Evolutionary conservation across 371 early-diverging fungal species (phyloP), one percentile per base, ranked within the genome.

Genomic region (Chytridium lagenaria): DNA sequence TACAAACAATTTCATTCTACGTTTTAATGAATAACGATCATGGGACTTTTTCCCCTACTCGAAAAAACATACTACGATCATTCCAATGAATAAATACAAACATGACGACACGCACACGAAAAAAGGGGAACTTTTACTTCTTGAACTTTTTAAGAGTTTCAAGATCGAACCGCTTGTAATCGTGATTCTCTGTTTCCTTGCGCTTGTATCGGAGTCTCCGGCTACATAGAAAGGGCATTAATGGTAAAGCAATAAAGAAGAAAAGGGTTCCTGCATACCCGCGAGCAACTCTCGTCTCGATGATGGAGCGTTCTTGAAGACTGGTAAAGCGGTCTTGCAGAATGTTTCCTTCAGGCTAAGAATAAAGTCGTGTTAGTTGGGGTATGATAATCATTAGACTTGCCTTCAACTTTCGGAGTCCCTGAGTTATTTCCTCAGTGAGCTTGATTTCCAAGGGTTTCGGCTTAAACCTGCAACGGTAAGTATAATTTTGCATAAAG

Each of bases 331-430:
- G 86, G 74, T 96, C 96, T 40, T 83, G 81, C 74, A 95, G 88
- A 68, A 93, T 75, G 70, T 90, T 95, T 63, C 95, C 93, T 85
- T 96, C 96, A 23, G 97, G 95, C 90, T 93, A 80, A 72, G 12
- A 52, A 10, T 7, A 83, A 22, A 68, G 64, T 51, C 33, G 68
- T 37, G 28, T 66, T 30, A 38, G 66, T 40, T 40, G 16, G n/a
- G 1, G n/a, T 76, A 80, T 87, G 75, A 75, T 81, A 52, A 84
- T 74, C 3, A 85, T 87, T 50, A 59, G 36, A 70, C 26, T 40
- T 61, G 77, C 81, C 78, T 82, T 84, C 33, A 88, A 82, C 64
- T 69, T 73, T 30, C 87, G 73, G 40, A 92, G 77, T 3, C 89
- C 84, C 19, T 81, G 85, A 1, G 88, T 74, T 70, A 91, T 71